Evolutionary conservation across 2,329 filamentous ascomycete genomes (phyloP).

Genomic region (Phialophora expanda): DNA sequence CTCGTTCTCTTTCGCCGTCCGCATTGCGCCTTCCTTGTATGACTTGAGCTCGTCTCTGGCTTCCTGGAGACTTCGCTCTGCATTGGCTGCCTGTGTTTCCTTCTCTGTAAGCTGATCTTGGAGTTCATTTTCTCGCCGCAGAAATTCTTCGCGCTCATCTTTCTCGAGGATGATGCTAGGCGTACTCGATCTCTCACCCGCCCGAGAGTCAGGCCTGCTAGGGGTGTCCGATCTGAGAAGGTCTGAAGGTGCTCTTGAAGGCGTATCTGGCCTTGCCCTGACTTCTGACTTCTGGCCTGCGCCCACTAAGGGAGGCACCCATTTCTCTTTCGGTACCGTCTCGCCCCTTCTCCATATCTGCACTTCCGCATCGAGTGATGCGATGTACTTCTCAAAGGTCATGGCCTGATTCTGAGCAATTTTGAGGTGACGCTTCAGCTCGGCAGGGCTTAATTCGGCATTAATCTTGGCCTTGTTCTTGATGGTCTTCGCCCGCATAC

Average conservation of each 20-base stretch:
- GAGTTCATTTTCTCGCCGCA: constrained; percentile 92
- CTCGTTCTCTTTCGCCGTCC: constrained; percentile 88
- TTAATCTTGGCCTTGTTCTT: constrained; percentile 99
- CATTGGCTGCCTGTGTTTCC: constrained; percentile 77
- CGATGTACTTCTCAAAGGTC: constrained; percentile 85
- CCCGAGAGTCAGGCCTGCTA: constrained; percentile 65
- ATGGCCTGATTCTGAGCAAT: constrained; percentile 90
- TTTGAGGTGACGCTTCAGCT: constrained; percentile 90
- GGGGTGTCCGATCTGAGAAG: constrained; percentile 54
- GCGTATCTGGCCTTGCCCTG: constrained; percentile 60
- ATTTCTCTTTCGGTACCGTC: constrained; percentile 83
- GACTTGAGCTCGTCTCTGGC: constrained; percentile 83
- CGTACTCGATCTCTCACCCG: constrained; percentile 83
- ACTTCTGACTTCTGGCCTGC: constrained; percentile 52
- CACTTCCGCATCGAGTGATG: constrained; percentile 81
- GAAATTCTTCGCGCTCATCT: constrained; percentile 94
- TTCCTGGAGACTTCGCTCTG: constrained; percentile 80
- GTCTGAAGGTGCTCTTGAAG: constrained; percentile 62
- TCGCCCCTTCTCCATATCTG: constrained; percentile 87
- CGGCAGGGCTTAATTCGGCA: constrained; percentile 90
- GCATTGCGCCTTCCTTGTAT: constrained; percentile 83
- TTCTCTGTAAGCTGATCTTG: constrained; percentile 96
- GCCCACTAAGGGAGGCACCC: constrained; percentile 68
- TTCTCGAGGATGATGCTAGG: constrained; percentile 89
- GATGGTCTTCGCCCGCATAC: constrained; percentile 95